A percentile compares a stretch with the other conserved stretches of the same genome.
phyloP scores from a whole-genome alignment of 805 yeast species.

The Ogataea populi-albae region DNA sequence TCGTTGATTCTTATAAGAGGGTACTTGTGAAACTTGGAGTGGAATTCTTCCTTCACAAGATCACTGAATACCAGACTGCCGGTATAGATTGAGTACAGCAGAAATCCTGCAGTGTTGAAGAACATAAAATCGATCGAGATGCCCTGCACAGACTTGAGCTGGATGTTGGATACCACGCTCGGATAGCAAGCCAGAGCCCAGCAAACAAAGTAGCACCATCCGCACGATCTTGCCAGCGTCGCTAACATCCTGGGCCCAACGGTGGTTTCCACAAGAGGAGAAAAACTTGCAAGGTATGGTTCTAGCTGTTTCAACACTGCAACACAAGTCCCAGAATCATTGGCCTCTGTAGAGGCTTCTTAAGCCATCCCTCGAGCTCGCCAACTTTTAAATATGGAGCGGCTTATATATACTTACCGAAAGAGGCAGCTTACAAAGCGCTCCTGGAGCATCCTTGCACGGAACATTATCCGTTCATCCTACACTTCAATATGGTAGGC shows the following conservation, averaged over 20 bases:
- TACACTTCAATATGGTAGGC: no score
- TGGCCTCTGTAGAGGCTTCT: no score
- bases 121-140: conserved; percentile 34
- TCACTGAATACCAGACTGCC: conserved; percentile 20
- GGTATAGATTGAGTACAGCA: conserved; percentile 31
- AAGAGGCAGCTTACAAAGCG: no score
- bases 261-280: neutral
- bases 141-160: conserved; percentile 33
- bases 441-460: no score
- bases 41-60: conserved; percentile 29
- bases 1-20: conserved; percentile 34
- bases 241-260: conserved; percentile 3
- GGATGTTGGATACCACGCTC: conserved; percentile 30
- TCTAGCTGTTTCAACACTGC: no score
- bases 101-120: conserved; percentile 34
- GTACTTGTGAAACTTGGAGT: conserved; percentile 22
- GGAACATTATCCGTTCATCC: no score
- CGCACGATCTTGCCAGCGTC: conserved; percentile 22
- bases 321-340: no score
- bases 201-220: conserved; percentile 30
- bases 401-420: no score
- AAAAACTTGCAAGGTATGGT: neutral
- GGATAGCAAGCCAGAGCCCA: conserved; percentile 36
- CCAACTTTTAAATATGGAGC: no score
- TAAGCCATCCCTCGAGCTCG: no score